Conservation (phyloP, 2,329 filamentous ascomycete species). For the Blumeria graminis region DNA sequence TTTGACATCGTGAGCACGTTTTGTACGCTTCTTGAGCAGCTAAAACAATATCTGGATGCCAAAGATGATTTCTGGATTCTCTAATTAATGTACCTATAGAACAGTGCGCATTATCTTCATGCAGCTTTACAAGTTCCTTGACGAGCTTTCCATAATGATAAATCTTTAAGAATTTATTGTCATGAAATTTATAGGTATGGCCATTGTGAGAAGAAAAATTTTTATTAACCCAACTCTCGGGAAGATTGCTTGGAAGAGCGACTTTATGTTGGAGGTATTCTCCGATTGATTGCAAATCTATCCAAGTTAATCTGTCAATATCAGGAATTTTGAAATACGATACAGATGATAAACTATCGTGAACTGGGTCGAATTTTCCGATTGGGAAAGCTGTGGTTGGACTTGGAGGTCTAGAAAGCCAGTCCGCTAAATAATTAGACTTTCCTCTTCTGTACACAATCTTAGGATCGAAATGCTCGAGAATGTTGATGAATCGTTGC, state of each 20-base stretch:
- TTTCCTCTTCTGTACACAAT: background rate
- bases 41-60: background rate
- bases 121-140: background rate
- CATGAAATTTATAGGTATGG: background rate
- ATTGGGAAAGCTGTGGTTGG: background rate
- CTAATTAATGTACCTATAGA: background rate
- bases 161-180: background rate
- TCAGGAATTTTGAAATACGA: background rate
- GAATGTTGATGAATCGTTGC: background rate
- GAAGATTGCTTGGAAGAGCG: background rate
- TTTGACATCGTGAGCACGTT: background rate
- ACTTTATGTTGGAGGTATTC: background rate
- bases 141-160: background rate
- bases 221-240: background rate
- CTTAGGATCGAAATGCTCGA: background rate
- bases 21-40: background rate
- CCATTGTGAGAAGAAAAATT: background rate
- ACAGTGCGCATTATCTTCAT: background rate
- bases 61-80: background rate
- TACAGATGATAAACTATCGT: background rate
- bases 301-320: background rate
- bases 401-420: background rate
- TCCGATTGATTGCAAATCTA: constrained; percentile 1
- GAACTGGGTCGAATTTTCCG: background rate
- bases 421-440: background rate